Percentiles rank a stretch among this genome's conserved stretches.
Evolutionary conservation across 352 stramenopile species (phyloP).

Genomic region (Saprolegnia diclina): DNA sequence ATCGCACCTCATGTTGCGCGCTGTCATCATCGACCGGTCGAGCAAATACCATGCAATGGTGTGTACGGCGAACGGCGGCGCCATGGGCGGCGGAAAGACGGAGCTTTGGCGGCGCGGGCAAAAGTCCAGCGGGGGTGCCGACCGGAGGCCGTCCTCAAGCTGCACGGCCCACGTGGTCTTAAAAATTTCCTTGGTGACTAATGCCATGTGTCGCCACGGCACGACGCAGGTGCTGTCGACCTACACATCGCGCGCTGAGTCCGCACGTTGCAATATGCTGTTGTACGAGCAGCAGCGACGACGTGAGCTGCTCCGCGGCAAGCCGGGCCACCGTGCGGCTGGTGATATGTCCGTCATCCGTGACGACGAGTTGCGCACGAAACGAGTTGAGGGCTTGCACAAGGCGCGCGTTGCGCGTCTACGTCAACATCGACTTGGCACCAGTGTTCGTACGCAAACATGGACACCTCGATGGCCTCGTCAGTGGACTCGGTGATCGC

Average conservation of each 20-base stretch:
- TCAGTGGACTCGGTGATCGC: not conserved
- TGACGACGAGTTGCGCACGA: not conserved
- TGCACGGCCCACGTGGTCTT: not conserved
- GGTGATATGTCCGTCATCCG: not conserved
- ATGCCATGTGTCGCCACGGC: not conserved
- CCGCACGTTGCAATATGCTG: not conserved
- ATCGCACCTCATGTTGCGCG: conserved; percentile 7
- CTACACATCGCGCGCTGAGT: not conserved
- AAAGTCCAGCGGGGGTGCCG: not conserved
- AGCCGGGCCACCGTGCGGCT: not conserved
- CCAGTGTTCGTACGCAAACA: no score
- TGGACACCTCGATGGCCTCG: not conserved
- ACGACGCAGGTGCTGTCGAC: conserved; percentile 8
- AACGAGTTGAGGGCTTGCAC: not conserved
- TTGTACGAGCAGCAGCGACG: not conserved
- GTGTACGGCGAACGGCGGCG: not conserved
- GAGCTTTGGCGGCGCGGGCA: not conserved
- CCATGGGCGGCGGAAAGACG: not conserved
- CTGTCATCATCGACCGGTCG: not conserved
- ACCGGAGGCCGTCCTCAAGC: not conserved
- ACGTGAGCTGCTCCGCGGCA: not conserved
- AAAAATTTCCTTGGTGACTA: not conserved
- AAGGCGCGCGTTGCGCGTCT: not conserved
- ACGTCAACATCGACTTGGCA: not conserved
- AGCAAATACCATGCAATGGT: not conserved